A percentile compares a stretch with the other conserved stretches of the same genome.
These are phyloP conservation scores for Aspergillus vadensis DNA, from an alignment of 2,329 filamentous ascomycete species.

Conservation along the genomic window DNA sequence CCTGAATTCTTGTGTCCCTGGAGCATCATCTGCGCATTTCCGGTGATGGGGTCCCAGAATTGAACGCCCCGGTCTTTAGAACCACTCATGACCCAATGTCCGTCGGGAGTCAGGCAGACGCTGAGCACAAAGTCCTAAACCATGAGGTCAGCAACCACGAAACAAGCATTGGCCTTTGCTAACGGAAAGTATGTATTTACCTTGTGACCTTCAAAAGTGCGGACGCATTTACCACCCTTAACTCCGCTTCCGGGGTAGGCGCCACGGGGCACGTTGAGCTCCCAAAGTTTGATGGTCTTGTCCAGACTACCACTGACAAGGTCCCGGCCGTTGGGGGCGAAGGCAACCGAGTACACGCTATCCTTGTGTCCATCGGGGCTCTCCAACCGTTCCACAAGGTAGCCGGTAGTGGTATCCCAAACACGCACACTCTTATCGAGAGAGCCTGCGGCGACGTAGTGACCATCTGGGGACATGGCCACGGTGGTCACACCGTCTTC, in stretches of 20 bases:
- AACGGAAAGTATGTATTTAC: constrained; percentile 52
- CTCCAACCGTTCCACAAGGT: constrained; percentile 86
- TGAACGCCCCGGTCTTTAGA: constrained; percentile 97
- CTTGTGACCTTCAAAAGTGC: constrained; percentile 96
- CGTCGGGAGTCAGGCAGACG: constrained; percentile 91
- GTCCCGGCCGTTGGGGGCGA: constrained; percentile 88
- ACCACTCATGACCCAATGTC: constrained; percentile 92
- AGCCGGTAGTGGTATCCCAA: constrained; percentile 87
- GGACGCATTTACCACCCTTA: constrained; percentile 89
- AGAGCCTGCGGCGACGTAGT: constrained; percentile 90
- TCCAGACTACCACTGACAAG: constrained; percentile 93
- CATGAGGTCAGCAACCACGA: constrained; percentile 7
- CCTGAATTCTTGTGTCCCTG: constrained; percentile 97
- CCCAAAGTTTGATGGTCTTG: constrained; percentile 99
- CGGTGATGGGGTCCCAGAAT: constrained; percentile 96
- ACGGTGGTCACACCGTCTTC: constrained; percentile 98
- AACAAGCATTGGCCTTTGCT: background rate
- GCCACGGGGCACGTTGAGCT: constrained; percentile 72
- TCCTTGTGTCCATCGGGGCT: constrained; percentile 95
- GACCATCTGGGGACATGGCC: constrained; percentile 92
- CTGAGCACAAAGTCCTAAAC: constrained; percentile 89
- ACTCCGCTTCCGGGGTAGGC: constrained; percentile 66
- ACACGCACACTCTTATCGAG: constrained; percentile 97
- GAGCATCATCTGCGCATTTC: constrained; percentile 94
- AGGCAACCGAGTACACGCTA: constrained; percentile 93